Base-by-base conservation (phyloP, 345 rosid genomes). In the Pelargonium nanum region DNA sequence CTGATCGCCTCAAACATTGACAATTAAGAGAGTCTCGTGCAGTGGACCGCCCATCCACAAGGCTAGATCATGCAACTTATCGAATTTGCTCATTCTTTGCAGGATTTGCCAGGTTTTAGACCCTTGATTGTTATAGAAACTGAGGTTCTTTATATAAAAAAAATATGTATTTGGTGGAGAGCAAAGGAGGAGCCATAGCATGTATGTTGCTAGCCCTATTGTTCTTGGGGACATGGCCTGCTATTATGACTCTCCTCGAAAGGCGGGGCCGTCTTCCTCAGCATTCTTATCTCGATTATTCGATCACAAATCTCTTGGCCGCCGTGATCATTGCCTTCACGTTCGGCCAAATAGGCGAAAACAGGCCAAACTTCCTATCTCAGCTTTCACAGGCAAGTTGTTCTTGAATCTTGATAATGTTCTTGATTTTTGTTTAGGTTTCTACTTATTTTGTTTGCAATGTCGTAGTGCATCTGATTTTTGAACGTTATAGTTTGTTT, bases 141-240 rank as follows among this genome's bases (percentile, higher is more conserved):
- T 24, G 73, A 70, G 64, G 22, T 50, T 55, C 21, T 30, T 32
- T 7, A n/a, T n/a, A n/a, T 57, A 19, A 74, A 71, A 52, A n/a
- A n/a, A n/a, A n/a, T n/a, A 86, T 91, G 87, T 88, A 75, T 79
- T 15, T 83, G 50, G 83, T 91, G 67, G 89, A 82, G 76, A 87
- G 89, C 85, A 86, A 86, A 80, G 91, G 73, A 61, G 97, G 89
- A 48, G 97, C 91, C 55, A 83, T 91, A 50, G 66, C 63, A 62
- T 88, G 97, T 59, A 80, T 88, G 84, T 60, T 81, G 55, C 72
- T 88, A 5, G 76, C 91, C 55, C 74, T 91, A 26, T 61, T 83
- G 57, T 86, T 83, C 72, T 66, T 91, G 64, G 96, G 97, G 22
- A 88, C 96, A 64, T 91, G 91, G 91, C 97, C 94, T 62, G 97